phyloP scores from a whole-genome alignment of 78 protist species.

The Dictyostelium discoideum region DNA sequence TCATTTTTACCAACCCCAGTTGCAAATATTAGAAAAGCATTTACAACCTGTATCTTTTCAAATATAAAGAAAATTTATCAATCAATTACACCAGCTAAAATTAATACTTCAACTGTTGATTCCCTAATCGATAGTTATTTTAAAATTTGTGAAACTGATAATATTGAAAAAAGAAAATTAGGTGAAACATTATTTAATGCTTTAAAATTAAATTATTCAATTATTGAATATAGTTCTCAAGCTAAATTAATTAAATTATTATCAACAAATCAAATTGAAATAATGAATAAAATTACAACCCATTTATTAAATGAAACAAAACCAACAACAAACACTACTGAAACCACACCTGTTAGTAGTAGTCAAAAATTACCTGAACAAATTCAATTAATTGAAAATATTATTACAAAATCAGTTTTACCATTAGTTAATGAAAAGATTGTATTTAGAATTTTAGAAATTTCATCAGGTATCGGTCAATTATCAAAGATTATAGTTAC shows the following conservation, averaged over 20 bases:
- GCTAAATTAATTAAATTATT: not conserved
- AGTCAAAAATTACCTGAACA: not conserved
- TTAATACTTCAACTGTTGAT: not conserved
- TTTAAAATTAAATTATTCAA: not conserved
- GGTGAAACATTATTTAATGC: not conserved
- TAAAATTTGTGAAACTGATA: not conserved
- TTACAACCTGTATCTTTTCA: not conserved
- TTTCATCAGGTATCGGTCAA: slow-evolving; percentile 38
- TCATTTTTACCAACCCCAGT: not conserved
- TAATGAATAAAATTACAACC: not conserved
- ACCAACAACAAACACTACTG: not conserved
- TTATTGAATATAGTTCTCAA: not conserved
- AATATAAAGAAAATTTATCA: not conserved
- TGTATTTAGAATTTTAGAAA: slow-evolving; percentile 27
- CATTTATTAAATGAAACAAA: not conserved
- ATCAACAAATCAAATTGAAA: not conserved
- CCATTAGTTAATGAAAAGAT: not conserved
- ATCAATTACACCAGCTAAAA: not conserved
- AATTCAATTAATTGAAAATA: not conserved
- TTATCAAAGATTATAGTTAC: not conserved
- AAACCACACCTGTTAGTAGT: not conserved
- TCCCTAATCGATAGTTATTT: not conserved
- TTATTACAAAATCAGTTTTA: not conserved
- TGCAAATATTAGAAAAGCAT: not conserved
- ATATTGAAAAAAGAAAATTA: not conserved